These are phyloP conservation scores for Apiotrichum akiyoshidainum DNA, from an alignment of 1,284 basidiomycete genomes.

Conservation along the genomic window DNA sequence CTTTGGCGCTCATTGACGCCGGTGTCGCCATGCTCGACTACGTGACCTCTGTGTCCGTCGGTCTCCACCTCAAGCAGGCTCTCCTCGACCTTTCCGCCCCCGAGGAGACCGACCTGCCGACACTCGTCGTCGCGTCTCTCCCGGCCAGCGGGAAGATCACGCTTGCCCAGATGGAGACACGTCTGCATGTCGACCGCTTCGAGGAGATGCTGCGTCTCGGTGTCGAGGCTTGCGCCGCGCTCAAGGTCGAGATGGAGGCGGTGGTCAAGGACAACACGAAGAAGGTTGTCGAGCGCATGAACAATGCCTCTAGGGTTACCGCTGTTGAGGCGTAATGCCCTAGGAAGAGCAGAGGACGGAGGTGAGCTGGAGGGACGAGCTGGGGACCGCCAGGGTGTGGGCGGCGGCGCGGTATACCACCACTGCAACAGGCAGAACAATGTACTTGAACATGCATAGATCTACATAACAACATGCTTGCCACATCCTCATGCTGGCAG, in stretches of 20 bases:
- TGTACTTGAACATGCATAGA: background rate
- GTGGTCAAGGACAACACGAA: constrained; percentile 67
- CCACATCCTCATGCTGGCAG: too few relatives aligned
- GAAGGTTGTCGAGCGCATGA: constrained; percentile 56
- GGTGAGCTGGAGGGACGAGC: background rate
- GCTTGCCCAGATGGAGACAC: constrained; percentile 86
- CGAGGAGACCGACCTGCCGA: constrained; percentile 87
- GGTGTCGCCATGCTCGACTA: constrained; percentile 90
- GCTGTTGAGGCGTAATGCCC: constrained; percentile 5
- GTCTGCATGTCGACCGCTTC: constrained; percentile 88
- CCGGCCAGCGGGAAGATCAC: constrained; percentile 79
- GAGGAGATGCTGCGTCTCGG: constrained; percentile 81
- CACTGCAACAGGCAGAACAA: too few relatives aligned
- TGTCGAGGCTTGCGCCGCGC: constrained; percentile 69
- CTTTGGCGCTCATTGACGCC: constrained; percentile 82
- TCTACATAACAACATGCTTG: background rate
- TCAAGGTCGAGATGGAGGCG: constrained; percentile 79
- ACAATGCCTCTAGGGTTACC: constrained; percentile 4
- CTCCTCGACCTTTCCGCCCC: constrained; percentile 80
- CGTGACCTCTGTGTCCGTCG: constrained; percentile 78
- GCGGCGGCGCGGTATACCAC: too few relatives aligned
- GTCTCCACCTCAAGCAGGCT: constrained; percentile 65
- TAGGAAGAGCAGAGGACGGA: background rate
- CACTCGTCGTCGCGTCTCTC: constrained; percentile 81
- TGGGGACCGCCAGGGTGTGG: background rate